Evolutionary conservation across 2,329 filamentous ascomycete species (phyloP), one percentile per base, ranked within the genome.

Genomic region (Xylariaceae sp.): DNA sequence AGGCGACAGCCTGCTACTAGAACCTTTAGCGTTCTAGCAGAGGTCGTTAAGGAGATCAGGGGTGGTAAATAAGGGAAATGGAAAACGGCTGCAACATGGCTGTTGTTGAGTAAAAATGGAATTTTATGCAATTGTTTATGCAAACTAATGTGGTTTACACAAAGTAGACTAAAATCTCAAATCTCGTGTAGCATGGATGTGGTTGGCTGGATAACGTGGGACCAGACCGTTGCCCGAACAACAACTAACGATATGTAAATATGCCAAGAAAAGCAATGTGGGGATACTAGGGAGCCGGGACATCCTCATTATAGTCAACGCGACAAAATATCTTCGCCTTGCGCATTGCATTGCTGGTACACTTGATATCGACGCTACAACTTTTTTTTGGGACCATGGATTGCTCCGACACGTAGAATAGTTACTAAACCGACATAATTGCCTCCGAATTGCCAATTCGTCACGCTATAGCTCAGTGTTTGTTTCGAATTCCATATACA

Each of bases 351-450:
- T 73, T 51, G 61, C 64, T 68, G 64, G n/a, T 65, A 67, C 67
- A 70, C 64, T 68, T 59, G 50, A 66, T 67, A 67, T 62, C 55
- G 63, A 64, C 64, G 60, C 69, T 39, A 62, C 63, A 64, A 61
- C 62, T 45, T 58, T 60, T 67, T 64, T 40, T 41, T 18, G 35
- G 65, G 66, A 70, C 58, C 58, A 77, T 77, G 72, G 70, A 59
- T 67, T 61, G 59, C 61, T 66, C 66, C 60, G 67, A 75, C 73
- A 71, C 73, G 73, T 77, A 72, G 61, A 72, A 62, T 61, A 74
- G 72, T 61, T 45, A 59, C 68, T 70, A 71, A 48, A 53, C 50
- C 59, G 50, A 58, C 60, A 46, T 53, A 39, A 59, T 58, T 65
- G 67, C 71, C 67, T 62, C 46, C 50, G 40, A 57, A 55, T 61